Evolutionary conservation across 2,329 filamentous ascomycete species (phyloP), one percentile per base, ranked within the genome.

Genomic region (Penicillium sp.): DNA sequence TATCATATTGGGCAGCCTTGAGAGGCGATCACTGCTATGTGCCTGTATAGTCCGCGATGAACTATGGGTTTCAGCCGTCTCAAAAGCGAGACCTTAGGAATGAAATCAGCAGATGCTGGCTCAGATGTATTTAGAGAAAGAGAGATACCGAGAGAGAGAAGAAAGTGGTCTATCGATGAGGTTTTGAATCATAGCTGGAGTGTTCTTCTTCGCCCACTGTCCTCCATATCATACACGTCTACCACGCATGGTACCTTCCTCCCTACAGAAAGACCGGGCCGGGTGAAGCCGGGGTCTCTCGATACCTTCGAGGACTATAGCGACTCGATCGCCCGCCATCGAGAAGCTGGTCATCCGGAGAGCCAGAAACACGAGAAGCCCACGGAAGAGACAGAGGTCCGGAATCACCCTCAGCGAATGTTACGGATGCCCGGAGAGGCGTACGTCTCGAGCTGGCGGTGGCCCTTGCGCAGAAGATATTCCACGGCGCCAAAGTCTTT

Each of bases 401-500:
- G 31, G 43, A 26, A 15, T 34, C 16, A 24, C 50, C 28, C 64
- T 67, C 66, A 70, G 52, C 65, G 66, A 49, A 95, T 86, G 70
- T 94, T 89, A 65, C 85, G 89, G 64, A 95, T 91, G 2, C 87
- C 87, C 24, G 88, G 85, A 6, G 86, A 83, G n/a, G 87, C 84
- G 73, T 94, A 94, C 42, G 85, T 82, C 58, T 95, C 90, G 16
- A 96, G 77, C 69, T 96, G 90, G 42, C 89, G 82, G 38, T 83
- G 81, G 21, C 92, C 92, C 70, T 90, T 93, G 54, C 92, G 83
- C 47, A 96, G 69, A 31, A 95, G 76, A 70, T 90, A 94, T 71
- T 96, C 92, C 52, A 96, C 87, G 6, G 90, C 86, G 15, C 81
- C 79, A 72, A 96, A 96, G 67, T 96, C 90, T 62, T 89, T 90